Percentiles rank a stretch among this genome's conserved stretches.
phyloP scores from a whole-genome alignment of 352 stramenopile genomes.

The Globisporangium canariense region DNA sequence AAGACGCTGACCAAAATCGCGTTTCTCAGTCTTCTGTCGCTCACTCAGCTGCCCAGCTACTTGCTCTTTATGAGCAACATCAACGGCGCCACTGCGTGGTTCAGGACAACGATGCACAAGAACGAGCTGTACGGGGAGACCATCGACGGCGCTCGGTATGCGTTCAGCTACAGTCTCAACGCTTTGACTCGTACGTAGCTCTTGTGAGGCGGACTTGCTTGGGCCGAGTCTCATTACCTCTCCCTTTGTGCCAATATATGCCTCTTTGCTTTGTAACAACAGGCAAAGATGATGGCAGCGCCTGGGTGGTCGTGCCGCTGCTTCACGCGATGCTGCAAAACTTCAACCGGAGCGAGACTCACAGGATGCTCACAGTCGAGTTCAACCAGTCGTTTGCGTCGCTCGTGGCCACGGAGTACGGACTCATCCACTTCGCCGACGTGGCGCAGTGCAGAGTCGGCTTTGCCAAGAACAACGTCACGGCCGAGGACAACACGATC shows the following conservation, averaged over 20 bases:
- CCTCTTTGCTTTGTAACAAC: background rate
- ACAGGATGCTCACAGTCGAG: slow-evolving; percentile 23
- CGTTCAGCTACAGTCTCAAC: slow-evolving; percentile 22
- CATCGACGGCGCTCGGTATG: slow-evolving; percentile 18
- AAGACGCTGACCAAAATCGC: slow-evolving; percentile 30
- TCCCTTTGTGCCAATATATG: background rate
- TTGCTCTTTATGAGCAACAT: slow-evolving; percentile 35
- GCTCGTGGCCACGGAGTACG: slow-evolving; percentile 29
- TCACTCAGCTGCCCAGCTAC: slow-evolving; percentile 22
- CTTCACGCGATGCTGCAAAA: slow-evolving; percentile 23
- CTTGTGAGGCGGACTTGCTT: background rate
- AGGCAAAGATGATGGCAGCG: slow-evolving; percentile 32
- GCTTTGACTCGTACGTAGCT: slow-evolving; percentile 18
- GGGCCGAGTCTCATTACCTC: background rate
- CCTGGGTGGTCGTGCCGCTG: slow-evolving; percentile 29
- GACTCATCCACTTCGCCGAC: slow-evolving; percentile 29
- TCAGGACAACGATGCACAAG: slow-evolving; percentile 18
- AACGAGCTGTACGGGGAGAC: slow-evolving; percentile 25
- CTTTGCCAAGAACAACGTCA: slow-evolving; percentile 25
- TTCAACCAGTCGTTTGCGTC: slow-evolving; percentile 28
- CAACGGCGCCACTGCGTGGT: slow-evolving; percentile 29
- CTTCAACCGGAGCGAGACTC: slow-evolving; percentile 15
- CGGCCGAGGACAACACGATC: slow-evolving; percentile 25
- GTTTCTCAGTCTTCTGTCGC: slow-evolving; percentile 25
- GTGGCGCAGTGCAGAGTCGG: slow-evolving; percentile 26